Evolutionary conservation across 371 early-diverging fungal species (phyloP).

Genomic region (Chytridiales sp.): DNA sequence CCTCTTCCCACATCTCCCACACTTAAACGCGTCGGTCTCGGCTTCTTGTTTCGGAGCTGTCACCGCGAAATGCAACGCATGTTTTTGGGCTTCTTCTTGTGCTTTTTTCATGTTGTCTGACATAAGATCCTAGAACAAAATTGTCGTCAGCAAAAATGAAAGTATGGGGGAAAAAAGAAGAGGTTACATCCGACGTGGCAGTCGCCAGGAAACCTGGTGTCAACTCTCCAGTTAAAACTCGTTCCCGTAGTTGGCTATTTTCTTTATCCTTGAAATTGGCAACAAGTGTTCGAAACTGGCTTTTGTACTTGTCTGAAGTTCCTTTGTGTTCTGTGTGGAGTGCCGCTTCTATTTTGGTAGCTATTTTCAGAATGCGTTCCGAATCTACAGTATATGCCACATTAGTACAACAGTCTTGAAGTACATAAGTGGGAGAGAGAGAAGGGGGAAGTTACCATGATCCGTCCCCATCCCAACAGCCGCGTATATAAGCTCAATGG

Average conservation of each 20-base stretch:
- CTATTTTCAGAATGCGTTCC: conserved; percentile 58
- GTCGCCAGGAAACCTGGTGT: conserved; percentile 58
- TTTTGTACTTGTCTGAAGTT: conserved; percentile 64
- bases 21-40: conserved; percentile 92
- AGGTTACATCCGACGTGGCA: conserved; percentile 66
- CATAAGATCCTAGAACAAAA: conserved; percentile 19
- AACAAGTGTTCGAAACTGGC: conserved; percentile 75
- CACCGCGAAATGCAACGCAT: conserved; percentile 75
- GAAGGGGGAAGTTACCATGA: conserved; percentile 51
- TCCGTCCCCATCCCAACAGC: conserved; percentile 72
- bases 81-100: conserved; percentile 61
- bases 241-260: conserved; percentile 76
- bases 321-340: conserved; percentile 58
- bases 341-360: conserved; percentile 66
- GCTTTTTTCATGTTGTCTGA: conserved; percentile 14
- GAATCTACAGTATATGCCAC: conserved; percentile 50
- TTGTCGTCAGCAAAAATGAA: not conserved
- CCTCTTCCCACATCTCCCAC: conserved; percentile 89
- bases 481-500: conserved; percentile 80
- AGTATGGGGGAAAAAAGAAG: conserved; percentile 2
- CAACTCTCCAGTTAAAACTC: conserved; percentile 71
- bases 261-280: conserved; percentile 79
- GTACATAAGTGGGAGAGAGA: not conserved
- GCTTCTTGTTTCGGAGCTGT: conserved; percentile 78
- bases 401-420: not conserved